Evolutionary conservation across 306 rosid species (phyloP).

Genomic region (Medicago lupulina): DNA sequence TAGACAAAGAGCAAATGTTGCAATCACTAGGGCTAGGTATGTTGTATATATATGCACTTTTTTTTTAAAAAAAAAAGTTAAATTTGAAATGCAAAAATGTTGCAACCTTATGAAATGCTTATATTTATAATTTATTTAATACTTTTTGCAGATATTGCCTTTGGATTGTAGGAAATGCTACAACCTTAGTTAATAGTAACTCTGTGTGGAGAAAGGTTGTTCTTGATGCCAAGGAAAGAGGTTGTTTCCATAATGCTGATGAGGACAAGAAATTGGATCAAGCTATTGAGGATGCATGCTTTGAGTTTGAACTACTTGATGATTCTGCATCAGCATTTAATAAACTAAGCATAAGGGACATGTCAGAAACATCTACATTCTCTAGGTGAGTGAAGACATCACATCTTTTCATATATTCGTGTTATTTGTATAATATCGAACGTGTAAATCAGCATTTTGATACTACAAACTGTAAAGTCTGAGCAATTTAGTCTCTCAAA

Average conservation of each 20-base stretch:
- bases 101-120: too few relatives aligned
- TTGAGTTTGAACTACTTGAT: conserved; percentile 39
- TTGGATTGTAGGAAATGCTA: conserved; percentile 63
- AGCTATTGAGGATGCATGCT: conserved; percentile 40
- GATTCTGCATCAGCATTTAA: conserved; percentile 16
- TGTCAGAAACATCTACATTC: background rate
- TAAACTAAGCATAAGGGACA: conserved; percentile 36
- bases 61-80: too few relatives aligned
- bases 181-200: conserved; percentile 43
- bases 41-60: background rate
- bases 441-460: background rate
- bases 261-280: conserved; percentile 53
- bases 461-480: too few relatives aligned
- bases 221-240: conserved; percentile 51
- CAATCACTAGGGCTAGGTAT: conserved; percentile 72
- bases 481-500: too few relatives aligned
- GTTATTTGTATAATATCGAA: background rate
- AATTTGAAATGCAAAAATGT: too few relatives aligned
- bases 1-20: conserved; percentile 63
- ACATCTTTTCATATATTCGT: background rate
- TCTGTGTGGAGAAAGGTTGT: conserved; percentile 57
- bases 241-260: conserved; percentile 52
- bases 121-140: too few relatives aligned
- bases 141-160: conserved; percentile 50
- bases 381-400: conserved; percentile 31